phyloP scores from a whole-genome alignment of 352 stramenopile species.

The Pythium folliculosum region DNA sequence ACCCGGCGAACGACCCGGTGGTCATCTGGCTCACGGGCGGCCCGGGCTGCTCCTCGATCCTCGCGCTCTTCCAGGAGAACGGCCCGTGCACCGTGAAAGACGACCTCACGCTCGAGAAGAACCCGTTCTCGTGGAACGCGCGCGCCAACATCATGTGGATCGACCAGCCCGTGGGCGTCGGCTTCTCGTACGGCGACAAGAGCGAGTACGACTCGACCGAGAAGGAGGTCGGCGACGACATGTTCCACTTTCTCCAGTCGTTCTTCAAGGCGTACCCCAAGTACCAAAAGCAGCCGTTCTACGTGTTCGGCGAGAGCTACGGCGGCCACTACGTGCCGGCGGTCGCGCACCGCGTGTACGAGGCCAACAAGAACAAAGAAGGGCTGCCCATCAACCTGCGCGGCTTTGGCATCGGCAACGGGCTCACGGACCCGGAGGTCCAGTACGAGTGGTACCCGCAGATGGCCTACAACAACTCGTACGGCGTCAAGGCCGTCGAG shows the following conservation, averaged over 20 bases:
- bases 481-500: slow-evolving; percentile 70
- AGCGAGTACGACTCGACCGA: slow-evolving; percentile 91
- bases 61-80: slow-evolving; percentile 95
- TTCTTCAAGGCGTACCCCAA: slow-evolving; percentile 92
- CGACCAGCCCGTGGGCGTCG: slow-evolving; percentile 94
- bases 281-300: slow-evolving; percentile 91
- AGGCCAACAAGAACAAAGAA: slow-evolving; percentile 63
- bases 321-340: slow-evolving; percentile 94
- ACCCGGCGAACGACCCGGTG: slow-evolving; percentile 88
- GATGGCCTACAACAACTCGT: slow-evolving; percentile 93
- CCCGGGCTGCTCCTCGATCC: slow-evolving; percentile 92
- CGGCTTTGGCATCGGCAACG: slow-evolving; percentile 96
- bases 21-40: slow-evolving; percentile 98
- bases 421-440: slow-evolving; percentile 92
- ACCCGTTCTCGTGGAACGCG: slow-evolving; percentile 94
- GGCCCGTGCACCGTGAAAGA: slow-evolving; percentile 93
- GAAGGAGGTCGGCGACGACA: slow-evolving; percentile 93
- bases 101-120: slow-evolving; percentile 83
- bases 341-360: slow-evolving; percentile 75
- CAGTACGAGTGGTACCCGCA: slow-evolving; percentile 86
- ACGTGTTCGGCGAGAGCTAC: slow-evolving; percentile 94
- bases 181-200: slow-evolving; percentile 92
- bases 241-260: slow-evolving; percentile 95
- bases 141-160: slow-evolving; percentile 96
- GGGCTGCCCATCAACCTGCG: slow-evolving; percentile 87